Evolutionary conservation across 805 yeast species (phyloP).

Genomic region (Huiozyma naganishii): DNA sequence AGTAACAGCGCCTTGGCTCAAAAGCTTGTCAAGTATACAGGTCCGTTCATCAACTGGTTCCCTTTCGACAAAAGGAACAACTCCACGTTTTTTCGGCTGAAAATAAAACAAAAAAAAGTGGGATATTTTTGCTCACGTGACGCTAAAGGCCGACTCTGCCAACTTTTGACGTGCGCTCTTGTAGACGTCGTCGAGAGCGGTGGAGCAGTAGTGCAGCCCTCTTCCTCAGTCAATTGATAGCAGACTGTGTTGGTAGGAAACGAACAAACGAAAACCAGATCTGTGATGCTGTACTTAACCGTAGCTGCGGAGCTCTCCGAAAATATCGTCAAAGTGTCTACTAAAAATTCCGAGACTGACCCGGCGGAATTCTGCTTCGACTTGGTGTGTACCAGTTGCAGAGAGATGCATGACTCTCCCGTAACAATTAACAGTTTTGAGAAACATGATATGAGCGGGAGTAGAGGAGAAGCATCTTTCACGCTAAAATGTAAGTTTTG

Average conservation of each 20-base stretch:
- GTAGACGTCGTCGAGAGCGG: too few species aligned
- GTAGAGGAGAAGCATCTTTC: constrained; percentile 77
- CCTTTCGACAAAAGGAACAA: too few species aligned
- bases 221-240: too few species aligned
- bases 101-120: too few species aligned
- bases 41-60: too few species aligned
- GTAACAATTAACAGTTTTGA: constrained; percentile 61
- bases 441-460: constrained; percentile 50
- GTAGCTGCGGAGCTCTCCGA: constrained; percentile 25
- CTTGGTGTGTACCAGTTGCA: constrained; percentile 68
- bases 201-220: too few species aligned
- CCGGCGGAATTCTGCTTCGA: constrained; percentile 73
- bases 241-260: neutral
- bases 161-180: too few species aligned
- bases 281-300: constrained; percentile 20
- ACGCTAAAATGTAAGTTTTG: constrained; percentile 68
- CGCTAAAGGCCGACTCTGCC: too few species aligned
- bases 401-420: constrained; percentile 63
- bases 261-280: neutral
- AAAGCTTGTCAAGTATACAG: too few species aligned
- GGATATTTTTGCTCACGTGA: too few species aligned
- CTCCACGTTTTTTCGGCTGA: too few species aligned
- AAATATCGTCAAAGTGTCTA: constrained; percentile 45
- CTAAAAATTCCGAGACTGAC: constrained; percentile 44
- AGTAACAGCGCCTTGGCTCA: too few species aligned